phyloP scores from a whole-genome alignment of 2,329 filamentous ascomycete genomes.

The Epichloe amarillans region DNA sequence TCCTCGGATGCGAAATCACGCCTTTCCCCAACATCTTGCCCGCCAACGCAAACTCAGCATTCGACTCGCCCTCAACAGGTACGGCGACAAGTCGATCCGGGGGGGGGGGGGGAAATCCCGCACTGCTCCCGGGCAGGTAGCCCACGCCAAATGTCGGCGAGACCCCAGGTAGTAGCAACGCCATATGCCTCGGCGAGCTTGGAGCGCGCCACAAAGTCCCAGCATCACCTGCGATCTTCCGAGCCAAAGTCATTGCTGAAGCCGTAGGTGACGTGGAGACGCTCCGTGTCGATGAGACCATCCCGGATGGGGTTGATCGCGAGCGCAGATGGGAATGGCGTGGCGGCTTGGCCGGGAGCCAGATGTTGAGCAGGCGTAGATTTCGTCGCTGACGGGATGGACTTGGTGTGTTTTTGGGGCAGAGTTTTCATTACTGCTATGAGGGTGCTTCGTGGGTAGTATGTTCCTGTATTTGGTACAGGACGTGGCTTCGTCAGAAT shows the following conservation, averaged over 20 bases:
- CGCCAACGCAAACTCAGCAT: slow-evolving; percentile 30
- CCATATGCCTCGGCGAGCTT: slow-evolving; percentile 27
- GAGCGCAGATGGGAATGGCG: slow-evolving; percentile 34
- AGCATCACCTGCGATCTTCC: slow-evolving; percentile 30
- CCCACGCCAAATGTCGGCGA: slow-evolving; percentile 27
- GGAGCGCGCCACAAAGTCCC: slow-evolving; percentile 26
- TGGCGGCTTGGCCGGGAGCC: slow-evolving; percentile 18
- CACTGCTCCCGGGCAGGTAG: slow-evolving; percentile 34
- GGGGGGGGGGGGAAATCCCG: slow-evolving; percentile 48
- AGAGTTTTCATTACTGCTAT: slow-evolving; percentile 31
- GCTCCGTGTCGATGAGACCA: slow-evolving; percentile 29
- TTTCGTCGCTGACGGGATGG: slow-evolving; percentile 44
- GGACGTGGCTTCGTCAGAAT: background rate
- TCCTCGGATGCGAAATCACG: slow-evolving; percentile 35
- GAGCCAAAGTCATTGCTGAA: slow-evolving; percentile 37
- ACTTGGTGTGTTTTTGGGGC: slow-evolving; percentile 30
- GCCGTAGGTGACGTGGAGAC: slow-evolving; percentile 37
- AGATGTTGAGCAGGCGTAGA: slow-evolving; percentile 41
- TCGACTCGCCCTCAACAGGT: slow-evolving; percentile 15
- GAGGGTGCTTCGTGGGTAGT: slow-evolving; percentile 30
- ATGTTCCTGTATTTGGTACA: slow-evolving; percentile 16
- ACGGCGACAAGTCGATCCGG: slow-evolving; percentile 36
- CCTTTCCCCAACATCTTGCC: slow-evolving; percentile 30
- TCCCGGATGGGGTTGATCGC: slow-evolving; percentile 26
- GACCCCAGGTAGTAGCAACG: slow-evolving; percentile 23